Percentiles rank a stretch among this genome's conserved stretches.
phyloP scores from a whole-genome alignment of 192 early-diverging fungal species.

The Lunasporangiospora selenospora region DNA sequence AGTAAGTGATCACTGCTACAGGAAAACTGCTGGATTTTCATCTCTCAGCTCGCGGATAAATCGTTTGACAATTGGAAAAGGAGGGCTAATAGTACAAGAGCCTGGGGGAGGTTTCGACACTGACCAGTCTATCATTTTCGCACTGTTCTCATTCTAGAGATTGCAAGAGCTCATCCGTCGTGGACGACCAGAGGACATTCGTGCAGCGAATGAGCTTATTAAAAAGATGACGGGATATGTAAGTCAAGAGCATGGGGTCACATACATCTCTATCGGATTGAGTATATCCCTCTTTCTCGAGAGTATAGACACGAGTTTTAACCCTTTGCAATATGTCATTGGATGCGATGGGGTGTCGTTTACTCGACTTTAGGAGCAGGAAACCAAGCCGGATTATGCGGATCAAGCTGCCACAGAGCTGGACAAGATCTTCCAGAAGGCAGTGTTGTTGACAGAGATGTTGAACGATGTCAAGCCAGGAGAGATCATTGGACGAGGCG shows the following conservation, averaged over 20 bases:
- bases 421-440: conserved; percentile 80
- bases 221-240: conserved; percentile 98
- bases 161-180: conserved; percentile 95
- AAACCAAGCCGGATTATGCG: conserved; percentile 84
- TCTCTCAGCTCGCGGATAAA: neutral
- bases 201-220: conserved; percentile 97
- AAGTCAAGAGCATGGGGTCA: conserved; percentile 31
- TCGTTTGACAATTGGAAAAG: neutral
- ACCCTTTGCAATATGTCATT: neutral
- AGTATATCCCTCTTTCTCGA: neutral
- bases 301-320: neutral
- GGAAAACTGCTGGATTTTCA: neutral
- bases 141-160: conserved; percentile 61
- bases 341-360: neutral
- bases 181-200: conserved; percentile 92
- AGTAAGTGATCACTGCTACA: conserved; percentile 47
- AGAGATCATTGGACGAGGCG: conserved; percentile 51
- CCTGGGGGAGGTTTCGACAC: neutral
- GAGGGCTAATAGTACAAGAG: neutral
- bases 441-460: conserved; percentile 80
- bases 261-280: neutral
- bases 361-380: conserved; percentile 49
- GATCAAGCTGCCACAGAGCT: conserved; percentile 82
- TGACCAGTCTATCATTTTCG: neutral
- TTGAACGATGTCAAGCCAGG: conserved; percentile 72